Evolutionary conservation across 352 stramenopile genomes (phyloP).

Genomic region (Phytophthora vignae): DNA sequence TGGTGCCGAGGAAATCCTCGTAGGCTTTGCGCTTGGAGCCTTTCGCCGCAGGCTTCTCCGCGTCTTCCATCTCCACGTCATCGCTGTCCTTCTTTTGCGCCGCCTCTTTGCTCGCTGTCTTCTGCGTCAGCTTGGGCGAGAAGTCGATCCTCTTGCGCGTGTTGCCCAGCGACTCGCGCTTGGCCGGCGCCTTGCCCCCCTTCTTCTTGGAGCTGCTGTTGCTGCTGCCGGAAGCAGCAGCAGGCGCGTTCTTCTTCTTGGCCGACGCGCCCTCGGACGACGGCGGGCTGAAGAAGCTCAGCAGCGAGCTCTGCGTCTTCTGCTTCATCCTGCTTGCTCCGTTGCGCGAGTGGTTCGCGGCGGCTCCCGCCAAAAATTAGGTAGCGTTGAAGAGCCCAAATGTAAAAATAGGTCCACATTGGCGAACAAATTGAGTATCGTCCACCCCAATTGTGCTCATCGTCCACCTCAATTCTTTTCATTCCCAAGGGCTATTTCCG

Average conservation of each 20-base stretch:
- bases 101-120: constrained; percentile 8
- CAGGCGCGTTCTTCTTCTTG: constrained; percentile 42
- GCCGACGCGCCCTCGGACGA: constrained; percentile 37
- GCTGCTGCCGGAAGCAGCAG: constrained; percentile 6
- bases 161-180: constrained; percentile 24
- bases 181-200: constrained; percentile 17
- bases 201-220: constrained; percentile 22
- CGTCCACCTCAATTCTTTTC: background rate
- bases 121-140: constrained; percentile 59
- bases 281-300: constrained; percentile 88
- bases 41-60: background rate
- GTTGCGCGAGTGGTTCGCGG: constrained; percentile 4
- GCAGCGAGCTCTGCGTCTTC: constrained; percentile 78
- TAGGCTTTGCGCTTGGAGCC: constrained; percentile 64
- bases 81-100: constrained; percentile 6
- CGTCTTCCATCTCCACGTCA: constrained; percentile 27
- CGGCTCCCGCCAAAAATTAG: constrained; percentile 35
- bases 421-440: background rate
- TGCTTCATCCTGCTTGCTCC: constrained; percentile 34
- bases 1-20: constrained; percentile 77
- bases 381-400: background rate
- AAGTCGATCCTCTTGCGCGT: constrained; percentile 80
- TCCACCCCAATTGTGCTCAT: background rate
- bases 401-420: background rate
- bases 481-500: constrained; percentile 23